Conservation (phyloP, 768 basidiomycete species). For the Leucogyrophana mollusca region DNA sequence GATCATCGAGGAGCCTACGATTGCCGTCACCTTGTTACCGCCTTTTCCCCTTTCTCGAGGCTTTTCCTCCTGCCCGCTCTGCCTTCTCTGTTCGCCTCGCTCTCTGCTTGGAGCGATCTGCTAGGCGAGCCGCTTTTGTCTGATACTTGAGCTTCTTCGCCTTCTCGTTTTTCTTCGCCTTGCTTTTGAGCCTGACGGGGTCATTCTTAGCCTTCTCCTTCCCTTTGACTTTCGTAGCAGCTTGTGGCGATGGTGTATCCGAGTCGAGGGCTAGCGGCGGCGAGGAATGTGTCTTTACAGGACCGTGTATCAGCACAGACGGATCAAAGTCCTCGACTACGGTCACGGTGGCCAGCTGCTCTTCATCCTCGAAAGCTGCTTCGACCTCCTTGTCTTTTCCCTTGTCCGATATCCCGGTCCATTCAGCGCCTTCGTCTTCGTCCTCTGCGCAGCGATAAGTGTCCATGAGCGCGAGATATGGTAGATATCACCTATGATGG, state of each 20-base stretch:
- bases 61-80: constrained; percentile 66
- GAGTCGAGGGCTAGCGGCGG: neutral
- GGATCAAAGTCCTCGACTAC: constrained; percentile 92
- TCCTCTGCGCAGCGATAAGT: constrained; percentile 14
- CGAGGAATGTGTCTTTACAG: constrained; percentile 15
- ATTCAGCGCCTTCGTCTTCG: constrained; percentile 43
- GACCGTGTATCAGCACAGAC: constrained; percentile 52
- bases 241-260: neutral
- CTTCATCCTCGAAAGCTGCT: constrained; percentile 80
- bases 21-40: constrained; percentile 7
- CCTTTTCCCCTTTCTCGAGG: constrained; percentile 36
- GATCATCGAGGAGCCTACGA: neutral
- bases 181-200: constrained; percentile 19
- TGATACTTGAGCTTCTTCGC: constrained; percentile 61
- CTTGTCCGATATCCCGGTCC: constrained; percentile 41
- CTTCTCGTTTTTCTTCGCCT: constrained; percentile 25
- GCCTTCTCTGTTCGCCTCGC: constrained; percentile 70
- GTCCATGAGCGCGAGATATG: constrained; percentile 7
- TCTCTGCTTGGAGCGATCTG: constrained; percentile 61
- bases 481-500: constrained; percentile 42
- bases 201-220: constrained; percentile 11
- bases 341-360: constrained; percentile 85
- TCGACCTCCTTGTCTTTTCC: constrained; percentile 41
- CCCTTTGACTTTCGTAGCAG: constrained; percentile 15
- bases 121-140: constrained; percentile 63